Conservation (phyloP, 805 yeast genomes). For the Cyberlindnera xylosilytica region DNA sequence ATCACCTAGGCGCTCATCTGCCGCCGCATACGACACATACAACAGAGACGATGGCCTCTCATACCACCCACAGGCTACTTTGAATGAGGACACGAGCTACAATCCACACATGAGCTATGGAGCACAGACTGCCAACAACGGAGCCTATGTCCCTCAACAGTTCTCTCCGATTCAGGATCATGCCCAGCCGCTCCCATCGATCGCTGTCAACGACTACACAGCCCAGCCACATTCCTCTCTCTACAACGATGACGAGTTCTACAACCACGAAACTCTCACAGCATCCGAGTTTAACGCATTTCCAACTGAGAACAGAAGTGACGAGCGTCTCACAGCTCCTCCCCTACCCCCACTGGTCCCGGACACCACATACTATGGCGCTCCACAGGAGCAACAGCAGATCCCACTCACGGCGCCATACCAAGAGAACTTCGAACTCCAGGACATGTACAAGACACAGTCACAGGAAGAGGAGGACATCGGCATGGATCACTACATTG, state of each 20-base stretch:
- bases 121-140: neutral
- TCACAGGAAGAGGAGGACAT: constrained; percentile 38
- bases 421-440: constrained; percentile 6
- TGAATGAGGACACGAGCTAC: constrained; percentile 6
- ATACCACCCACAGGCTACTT: constrained; percentile 6
- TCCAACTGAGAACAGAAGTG: constrained; percentile 18
- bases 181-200: constrained; percentile 17
- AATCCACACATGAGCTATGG: constrained; percentile 2
- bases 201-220: constrained; percentile 10
- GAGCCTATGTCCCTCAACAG: constrained; percentile 16
- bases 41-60: constrained; percentile 5
- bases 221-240: neutral
- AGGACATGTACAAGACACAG: constrained; percentile 11
- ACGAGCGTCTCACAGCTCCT: constrained; percentile 7
- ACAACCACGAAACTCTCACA: constrained; percentile 13
- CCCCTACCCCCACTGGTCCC: constrained; percentile 10
- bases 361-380: constrained; percentile 10
- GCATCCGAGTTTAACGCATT: constrained; percentile 21
- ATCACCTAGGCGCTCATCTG: constrained; percentile 11
- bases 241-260: constrained; percentile 18
- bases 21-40: constrained; percentile 3
- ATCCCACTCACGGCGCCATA: constrained; percentile 6
- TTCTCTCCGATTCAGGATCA: constrained; percentile 26
- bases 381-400: constrained; percentile 5
- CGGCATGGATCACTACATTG: constrained; percentile 25